These are phyloP conservation scores for Neltuma alba DNA, from an alignment of 306 rosid genomes.

Conservation along the genomic window DNA sequence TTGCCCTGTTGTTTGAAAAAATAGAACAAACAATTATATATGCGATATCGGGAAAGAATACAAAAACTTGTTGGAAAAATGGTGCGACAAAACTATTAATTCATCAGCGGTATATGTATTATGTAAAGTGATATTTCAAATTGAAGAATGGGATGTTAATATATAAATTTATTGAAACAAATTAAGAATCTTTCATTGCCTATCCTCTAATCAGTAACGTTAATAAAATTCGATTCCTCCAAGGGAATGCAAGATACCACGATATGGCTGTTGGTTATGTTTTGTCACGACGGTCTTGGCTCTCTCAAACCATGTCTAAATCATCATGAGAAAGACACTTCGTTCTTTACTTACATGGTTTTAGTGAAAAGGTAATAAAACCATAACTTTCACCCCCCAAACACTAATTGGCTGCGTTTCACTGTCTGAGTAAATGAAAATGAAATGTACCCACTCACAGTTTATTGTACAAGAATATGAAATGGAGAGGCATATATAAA, in stretches of 20 bases:
- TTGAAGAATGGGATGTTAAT: background rate
- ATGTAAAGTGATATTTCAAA: background rate
- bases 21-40: no score
- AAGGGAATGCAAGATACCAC: background rate
- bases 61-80: no score
- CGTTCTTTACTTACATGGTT: background rate
- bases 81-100: background rate
- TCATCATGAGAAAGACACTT: background rate
- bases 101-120: background rate
- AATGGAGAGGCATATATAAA: background rate
- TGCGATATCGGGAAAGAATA: no score
- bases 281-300: background rate
- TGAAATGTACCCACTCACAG: background rate
- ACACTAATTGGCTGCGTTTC: background rate
- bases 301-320: background rate
- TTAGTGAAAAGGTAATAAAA: background rate
- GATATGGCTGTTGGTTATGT: background rate
- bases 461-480: background rate
- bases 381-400: background rate
- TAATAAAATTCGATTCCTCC: background rate
- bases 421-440: background rate
- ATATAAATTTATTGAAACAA: background rate
- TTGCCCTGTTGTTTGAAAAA: no score
- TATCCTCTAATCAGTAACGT: background rate
- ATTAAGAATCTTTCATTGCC: background rate